A percentile compares a stretch with the other conserved stretches of the same genome.
These are phyloP conservation scores for Colletotrichum godetiae DNA, from an alignment of 2,329 filamentous ascomycete genomes.

Conservation along the genomic window DNA sequence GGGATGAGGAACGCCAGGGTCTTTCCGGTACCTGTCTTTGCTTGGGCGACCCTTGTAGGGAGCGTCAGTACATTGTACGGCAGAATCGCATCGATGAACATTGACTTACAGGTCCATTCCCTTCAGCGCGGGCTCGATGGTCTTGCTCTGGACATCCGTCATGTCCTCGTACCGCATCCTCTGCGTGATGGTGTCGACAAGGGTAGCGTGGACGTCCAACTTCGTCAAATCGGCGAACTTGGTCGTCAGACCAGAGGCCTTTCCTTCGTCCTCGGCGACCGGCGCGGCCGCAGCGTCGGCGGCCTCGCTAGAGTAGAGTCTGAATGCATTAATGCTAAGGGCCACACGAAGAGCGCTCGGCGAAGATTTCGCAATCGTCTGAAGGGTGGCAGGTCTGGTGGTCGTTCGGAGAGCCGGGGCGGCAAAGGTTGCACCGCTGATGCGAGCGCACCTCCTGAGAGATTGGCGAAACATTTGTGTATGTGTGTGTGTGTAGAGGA, in stretches of 20 bases:
- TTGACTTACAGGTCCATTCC: conserved; percentile 83
- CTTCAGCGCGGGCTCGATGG: conserved; percentile 82
- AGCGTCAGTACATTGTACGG: conserved; percentile 37
- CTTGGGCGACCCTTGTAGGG: conserved; percentile 80
- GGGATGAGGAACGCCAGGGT: conserved; percentile 94
- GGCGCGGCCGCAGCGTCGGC: conserved; percentile 39
- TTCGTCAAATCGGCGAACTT: conserved; percentile 55
- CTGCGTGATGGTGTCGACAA: conserved; percentile 76
- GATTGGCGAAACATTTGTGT: conserved; percentile 41
- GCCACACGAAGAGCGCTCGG: conserved; percentile 19
- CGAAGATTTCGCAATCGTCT: conserved; percentile 27
- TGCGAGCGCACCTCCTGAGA: conserved; percentile 51
- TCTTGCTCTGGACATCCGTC: conserved; percentile 91
- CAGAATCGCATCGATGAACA: neutral
- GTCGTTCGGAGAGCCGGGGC: conserved; percentile 22
- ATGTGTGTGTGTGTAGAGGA: neutral
- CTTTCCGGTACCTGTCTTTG: conserved; percentile 97
- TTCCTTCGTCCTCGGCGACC: conserved; percentile 13
- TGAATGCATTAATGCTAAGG: conserved; percentile 21
- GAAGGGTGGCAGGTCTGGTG: conserved; percentile 29
- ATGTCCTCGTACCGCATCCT: conserved; percentile 84
- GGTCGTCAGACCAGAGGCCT: conserved; percentile 36
- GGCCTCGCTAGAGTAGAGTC: conserved; percentile 55
- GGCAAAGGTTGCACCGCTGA: conserved; percentile 43
- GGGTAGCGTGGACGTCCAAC: conserved; percentile 68